Percentiles rank a stretch among this genome's conserved stretches.
Conservation (phyloP, 2,329 filamentous ascomycete species). For the Parastagonospora avenae region DNA sequence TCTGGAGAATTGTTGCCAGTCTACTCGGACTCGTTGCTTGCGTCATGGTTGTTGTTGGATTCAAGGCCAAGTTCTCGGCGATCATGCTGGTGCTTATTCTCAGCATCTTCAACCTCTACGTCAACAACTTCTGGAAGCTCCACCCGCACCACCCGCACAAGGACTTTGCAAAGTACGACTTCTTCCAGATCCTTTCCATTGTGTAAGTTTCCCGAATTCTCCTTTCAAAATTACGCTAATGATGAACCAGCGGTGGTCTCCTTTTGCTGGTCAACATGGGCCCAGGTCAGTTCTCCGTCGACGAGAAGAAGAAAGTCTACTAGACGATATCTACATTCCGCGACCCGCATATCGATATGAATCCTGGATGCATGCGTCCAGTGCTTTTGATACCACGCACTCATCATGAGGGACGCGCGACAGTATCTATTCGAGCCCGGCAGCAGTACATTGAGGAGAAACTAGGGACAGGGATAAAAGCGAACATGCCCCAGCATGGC, state of each 20-base stretch:
- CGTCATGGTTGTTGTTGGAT: slow-evolving; percentile 98
- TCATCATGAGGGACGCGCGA: slow-evolving; percentile 14
- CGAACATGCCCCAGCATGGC: slow-evolving; percentile 21
- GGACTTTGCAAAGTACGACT: slow-evolving; percentile 99
- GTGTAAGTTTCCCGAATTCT: slow-evolving; percentile 63
- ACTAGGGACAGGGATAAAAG: slow-evolving; percentile 13
- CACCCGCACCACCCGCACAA: slow-evolving; percentile 98
- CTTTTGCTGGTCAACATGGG: slow-evolving; percentile 98
- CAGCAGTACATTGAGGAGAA: slow-evolving; percentile 3
- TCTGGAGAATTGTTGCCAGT: slow-evolving; percentile 86
- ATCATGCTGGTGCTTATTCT: slow-evolving; percentile 93
- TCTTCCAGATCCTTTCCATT: slow-evolving; percentile 99
- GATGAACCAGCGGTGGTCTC: slow-evolving; percentile 71
- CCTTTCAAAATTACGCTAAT: slow-evolving; percentile 19
- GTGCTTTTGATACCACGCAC: slow-evolving; percentile 29
- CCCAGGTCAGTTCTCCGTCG: slow-evolving; percentile 94
- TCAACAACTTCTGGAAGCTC: slow-evolving; percentile 99
- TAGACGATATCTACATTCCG: slow-evolving; percentile 51
- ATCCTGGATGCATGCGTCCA: slow-evolving; percentile 21
- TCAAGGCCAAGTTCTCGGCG: slow-evolving; percentile 99
- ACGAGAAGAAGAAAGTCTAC: slow-evolving; percentile 99
- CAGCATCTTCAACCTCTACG: slow-evolving; percentile 93
- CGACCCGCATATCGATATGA: slow-evolving; percentile 23
- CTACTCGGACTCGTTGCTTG: slow-evolving; percentile 86
- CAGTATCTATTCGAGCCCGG: slow-evolving; percentile 9